These are phyloP conservation scores for Spathaspora girioi DNA, from an alignment of 805 yeast species.

Conservation along the genomic window DNA sequence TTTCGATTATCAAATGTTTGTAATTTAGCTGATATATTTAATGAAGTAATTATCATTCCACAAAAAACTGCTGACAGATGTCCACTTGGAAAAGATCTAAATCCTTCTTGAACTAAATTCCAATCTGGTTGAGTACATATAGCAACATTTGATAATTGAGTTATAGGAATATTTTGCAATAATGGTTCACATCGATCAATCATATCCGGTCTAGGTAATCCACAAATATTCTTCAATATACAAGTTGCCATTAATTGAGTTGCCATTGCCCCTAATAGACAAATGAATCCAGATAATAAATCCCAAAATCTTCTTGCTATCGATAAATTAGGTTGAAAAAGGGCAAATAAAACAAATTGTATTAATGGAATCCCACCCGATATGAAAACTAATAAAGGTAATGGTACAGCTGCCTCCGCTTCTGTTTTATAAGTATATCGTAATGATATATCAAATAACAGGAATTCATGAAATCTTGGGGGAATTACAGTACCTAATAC, in stretches of 20 bases:
- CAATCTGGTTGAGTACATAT: constrained; percentile 14
- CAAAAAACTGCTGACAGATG: constrained; percentile 27
- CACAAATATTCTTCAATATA: constrained; percentile 23
- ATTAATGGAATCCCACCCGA: constrained; percentile 29
- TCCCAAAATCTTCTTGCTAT: constrained; percentile 37
- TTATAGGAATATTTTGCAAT: constrained; percentile 5
- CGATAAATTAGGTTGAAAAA: constrained; percentile 9
- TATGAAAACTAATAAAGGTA: constrained; percentile 24
- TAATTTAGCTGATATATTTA: constrained; percentile 30
- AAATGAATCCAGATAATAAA: constrained; percentile 30
- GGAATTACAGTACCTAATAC: constrained; percentile 27
- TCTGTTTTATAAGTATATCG: constrained; percentile 35
- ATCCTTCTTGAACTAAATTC: constrained; percentile 20
- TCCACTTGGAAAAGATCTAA: constrained; percentile 26
- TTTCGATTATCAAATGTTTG: constrained; percentile 35
- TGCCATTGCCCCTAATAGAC: constrained; percentile 33
- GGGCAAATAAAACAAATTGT: constrained; percentile 17
- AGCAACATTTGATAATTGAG: constrained; percentile 13
- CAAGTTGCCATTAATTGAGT: constrained; percentile 37
- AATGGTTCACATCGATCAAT: constrained; percentile 20
- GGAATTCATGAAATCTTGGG: constrained; percentile 42
- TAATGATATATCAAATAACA: constrained; percentile 24
- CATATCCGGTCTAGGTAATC: constrained; percentile 26
- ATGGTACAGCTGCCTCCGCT: constrained; percentile 25
- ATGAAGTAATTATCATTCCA: constrained; percentile 29